Evolutionary conservation across 2,329 filamentous ascomycete species (phyloP), one percentile per base, ranked within the genome.

Genomic region (Pseudopyricularia cyperi): DNA sequence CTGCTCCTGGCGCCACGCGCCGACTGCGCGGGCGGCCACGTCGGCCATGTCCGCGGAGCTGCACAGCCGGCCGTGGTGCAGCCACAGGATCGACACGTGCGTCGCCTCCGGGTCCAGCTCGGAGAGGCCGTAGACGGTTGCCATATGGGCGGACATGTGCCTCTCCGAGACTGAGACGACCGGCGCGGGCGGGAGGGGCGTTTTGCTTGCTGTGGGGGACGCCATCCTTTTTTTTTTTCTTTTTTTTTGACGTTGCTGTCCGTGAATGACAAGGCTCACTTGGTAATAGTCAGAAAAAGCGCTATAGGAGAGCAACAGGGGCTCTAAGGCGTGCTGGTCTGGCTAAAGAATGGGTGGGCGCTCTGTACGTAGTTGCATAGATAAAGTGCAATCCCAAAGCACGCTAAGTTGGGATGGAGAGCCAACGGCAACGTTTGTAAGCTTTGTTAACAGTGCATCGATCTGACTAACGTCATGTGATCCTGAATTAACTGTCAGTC

Each of bases 11-110:
- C 86, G 82, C 80, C 84, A 94, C 8, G 80, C 76, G n/a, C 71
- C 67, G 49, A 96, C 74, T 12, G 80, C 73, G 6, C 78, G 76
- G n/a, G 75, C 70, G 3, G 89, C 90, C 52, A 93, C 77, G 28
- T 80, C 80, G 1, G 74, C 72, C 90, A 97, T 96, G 56, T 77
- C 77, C 52, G 80, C 79, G 62, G 86, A 82, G 0, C 73, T 79
- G 52, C 83, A 76, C 0, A 85, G 74, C 24, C 93, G 80, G 3
- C 87, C 87, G 63, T 97, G 89, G 17, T 96, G 78, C 12, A 97
- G 81, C 88, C 90, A 96, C n/a, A 97, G 77, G 60, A 86, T 87
- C 24, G 89, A 82, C 34, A 95, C 71, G 3, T 75, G 70, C 14
- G 74, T 67, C 17, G 71, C 66, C 3, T 63, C 53, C 0, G 71